A percentile compares a stretch with the other conserved stretches of the same genome.
Conservation (phyloP, 2,329 filamentous ascomycete species). For the Trematosphaeria pertusa region DNA sequence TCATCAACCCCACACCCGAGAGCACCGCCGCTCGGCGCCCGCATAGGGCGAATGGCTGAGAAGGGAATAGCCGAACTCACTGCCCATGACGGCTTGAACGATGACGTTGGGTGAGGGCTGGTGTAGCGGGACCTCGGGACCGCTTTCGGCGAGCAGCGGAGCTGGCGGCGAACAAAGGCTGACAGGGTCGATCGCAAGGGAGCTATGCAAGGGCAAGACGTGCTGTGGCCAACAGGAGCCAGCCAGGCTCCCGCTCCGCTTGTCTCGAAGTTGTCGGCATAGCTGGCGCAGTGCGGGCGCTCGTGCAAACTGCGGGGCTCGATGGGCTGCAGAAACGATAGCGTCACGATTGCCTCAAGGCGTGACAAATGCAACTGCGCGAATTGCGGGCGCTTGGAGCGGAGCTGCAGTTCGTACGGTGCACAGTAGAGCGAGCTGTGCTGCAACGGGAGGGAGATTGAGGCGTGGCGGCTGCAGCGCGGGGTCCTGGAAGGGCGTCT, state of each 20-base stretch:
- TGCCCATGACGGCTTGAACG: too few relatives aligned
- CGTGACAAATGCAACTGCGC: slow-evolving; percentile 21
- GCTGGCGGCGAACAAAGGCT: neutral
- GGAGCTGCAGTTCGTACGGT: too few relatives aligned
- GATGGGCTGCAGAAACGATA: slow-evolving; percentile 14
- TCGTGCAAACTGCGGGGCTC: slow-evolving; percentile 15
- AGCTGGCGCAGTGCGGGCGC: neutral
- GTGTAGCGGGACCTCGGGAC: slow-evolving; percentile 4
- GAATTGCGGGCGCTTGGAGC: neutral
- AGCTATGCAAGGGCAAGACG: slow-evolving; percentile 2
- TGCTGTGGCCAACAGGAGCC: neutral
- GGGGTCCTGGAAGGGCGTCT: too few relatives aligned
- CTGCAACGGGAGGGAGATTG: slow-evolving; percentile 1
- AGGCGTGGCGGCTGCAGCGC: too few relatives aligned
- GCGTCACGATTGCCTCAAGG: slow-evolving; percentile 15
- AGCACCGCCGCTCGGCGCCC: neutral
- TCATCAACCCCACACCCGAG: slow-evolving; percentile 23
- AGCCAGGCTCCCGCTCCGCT: neutral
- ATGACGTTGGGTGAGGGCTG: slow-evolving; percentile 14
- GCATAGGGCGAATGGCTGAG: slow-evolving; percentile 2
- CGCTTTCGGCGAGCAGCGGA: neutral
- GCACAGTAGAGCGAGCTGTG: neutral
- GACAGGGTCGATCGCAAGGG: neutral
- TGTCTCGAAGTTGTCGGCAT: neutral
- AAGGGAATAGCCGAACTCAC: too few relatives aligned